Evolutionary conservation across 192 early-diverging fungal genomes (phyloP).

Genomic region (Phycomyces blakesleeanus): DNA sequence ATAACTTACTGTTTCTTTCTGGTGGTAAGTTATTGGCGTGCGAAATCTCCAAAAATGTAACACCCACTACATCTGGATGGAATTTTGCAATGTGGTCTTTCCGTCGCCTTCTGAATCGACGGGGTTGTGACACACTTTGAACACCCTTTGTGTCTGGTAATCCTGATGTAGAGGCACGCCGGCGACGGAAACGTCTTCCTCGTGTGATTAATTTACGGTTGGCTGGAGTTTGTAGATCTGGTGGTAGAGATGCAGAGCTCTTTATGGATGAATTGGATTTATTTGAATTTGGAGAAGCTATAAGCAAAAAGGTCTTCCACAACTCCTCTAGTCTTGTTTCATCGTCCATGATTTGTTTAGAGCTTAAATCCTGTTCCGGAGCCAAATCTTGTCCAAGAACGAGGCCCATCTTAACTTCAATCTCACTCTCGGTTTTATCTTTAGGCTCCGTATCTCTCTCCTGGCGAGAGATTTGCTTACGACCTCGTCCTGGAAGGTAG

Average conservation of each 20-base stretch:
- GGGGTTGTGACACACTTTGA: background rate
- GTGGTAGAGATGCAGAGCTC: slow-evolving; percentile 1
- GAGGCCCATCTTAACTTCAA: background rate
- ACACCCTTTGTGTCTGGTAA: background rate
- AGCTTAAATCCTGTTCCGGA: background rate
- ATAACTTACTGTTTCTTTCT: slow-evolving; percentile 30
- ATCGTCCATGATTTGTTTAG: background rate
- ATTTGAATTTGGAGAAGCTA: background rate
- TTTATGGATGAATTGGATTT: background rate
- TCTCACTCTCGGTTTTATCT: background rate
- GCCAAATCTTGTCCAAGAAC: background rate
- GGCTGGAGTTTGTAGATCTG: background rate
- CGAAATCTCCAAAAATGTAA: slow-evolving; percentile 48
- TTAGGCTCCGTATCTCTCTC: background rate
- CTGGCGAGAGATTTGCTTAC: background rate
- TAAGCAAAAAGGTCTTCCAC: background rate
- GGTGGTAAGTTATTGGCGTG: slow-evolving; percentile 46
- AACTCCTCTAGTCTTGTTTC: background rate
- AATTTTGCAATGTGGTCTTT: slow-evolving; percentile 15
- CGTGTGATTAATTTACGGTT: background rate
- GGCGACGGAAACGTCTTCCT: slow-evolving; percentile 20
- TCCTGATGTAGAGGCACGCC: background rate
- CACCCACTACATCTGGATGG: slow-evolving; percentile 36
- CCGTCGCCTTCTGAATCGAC: slow-evolving; percentile 7
- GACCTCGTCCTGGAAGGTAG: no score